phyloP scores from a whole-genome alignment of 495 filamentous ascomycete species.

The Penicillium turbatum region DNA sequence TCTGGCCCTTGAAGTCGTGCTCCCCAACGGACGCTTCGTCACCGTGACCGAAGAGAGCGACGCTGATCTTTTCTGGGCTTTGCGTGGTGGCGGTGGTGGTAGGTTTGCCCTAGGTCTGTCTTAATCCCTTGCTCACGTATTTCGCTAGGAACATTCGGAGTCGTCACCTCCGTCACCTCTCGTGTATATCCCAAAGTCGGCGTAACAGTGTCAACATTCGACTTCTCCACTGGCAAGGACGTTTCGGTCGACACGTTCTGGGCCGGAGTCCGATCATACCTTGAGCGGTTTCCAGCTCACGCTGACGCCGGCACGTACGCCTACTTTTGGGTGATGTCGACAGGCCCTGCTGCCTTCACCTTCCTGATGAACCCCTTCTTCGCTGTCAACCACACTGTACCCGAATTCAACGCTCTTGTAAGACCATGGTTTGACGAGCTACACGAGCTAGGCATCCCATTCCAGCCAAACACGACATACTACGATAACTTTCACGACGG shows the following conservation, averaged over 20 bases:
- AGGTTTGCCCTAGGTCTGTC: background rate
- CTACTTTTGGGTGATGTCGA: slow-evolving; percentile 41
- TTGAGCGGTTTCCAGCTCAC: slow-evolving; percentile 42
- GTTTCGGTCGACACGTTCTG: slow-evolving; percentile 46
- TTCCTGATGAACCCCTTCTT: slow-evolving; percentile 42
- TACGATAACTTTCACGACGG: slow-evolving; percentile 46
- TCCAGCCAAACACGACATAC: slow-evolving; percentile 46
- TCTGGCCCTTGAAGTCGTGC: slow-evolving; percentile 49
- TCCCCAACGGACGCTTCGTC: slow-evolving; percentile 48
- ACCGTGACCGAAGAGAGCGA: slow-evolving; percentile 48
- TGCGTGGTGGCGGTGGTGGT: slow-evolving; percentile 30
- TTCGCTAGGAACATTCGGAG: slow-evolving; percentile 40
- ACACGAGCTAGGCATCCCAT: slow-evolving; percentile 25
- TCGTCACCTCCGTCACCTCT: slow-evolving; percentile 48
- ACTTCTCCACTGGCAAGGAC: slow-evolving; percentile 31
- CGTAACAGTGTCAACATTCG: slow-evolving; percentile 38
- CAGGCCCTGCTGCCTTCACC: slow-evolving; percentile 11
- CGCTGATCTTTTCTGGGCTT: slow-evolving; percentile 58
- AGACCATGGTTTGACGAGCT: slow-evolving; percentile 44
- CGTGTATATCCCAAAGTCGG: slow-evolving; percentile 40
- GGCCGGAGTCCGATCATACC: slow-evolving; percentile 45
- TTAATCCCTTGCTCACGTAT: background rate
- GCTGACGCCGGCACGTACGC: slow-evolving; percentile 51
- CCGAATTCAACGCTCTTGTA: slow-evolving; percentile 41
- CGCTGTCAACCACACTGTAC: slow-evolving; percentile 45